Percentiles rank a stretch among this genome's conserved stretches.
Conservation (phyloP, 129 eudicot genomes). For the Flaveria sonorensis region DNA sequence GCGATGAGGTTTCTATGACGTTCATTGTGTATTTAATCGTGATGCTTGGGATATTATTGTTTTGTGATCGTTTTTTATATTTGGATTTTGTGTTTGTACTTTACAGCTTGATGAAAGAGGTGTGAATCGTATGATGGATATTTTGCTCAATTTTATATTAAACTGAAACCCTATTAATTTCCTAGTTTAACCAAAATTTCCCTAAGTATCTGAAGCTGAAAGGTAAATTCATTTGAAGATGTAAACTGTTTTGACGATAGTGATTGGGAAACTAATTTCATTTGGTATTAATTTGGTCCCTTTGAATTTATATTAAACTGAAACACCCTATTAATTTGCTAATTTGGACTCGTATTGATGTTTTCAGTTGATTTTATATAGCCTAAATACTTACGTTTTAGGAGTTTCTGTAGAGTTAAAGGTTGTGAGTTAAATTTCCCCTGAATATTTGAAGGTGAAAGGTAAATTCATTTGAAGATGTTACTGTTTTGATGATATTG, state of each 20-base stretch:
- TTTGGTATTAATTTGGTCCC: too few relatives aligned
- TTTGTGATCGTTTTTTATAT: slow-evolving; percentile 19
- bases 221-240: too few relatives aligned
- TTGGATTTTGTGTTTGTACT: slow-evolving; percentile 30
- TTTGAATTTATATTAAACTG: too few relatives aligned
- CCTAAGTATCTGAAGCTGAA: background rate
- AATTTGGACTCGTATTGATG: background rate
- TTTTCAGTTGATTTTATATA: background rate
- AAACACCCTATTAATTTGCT: too few relatives aligned
- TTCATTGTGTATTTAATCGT: background rate
- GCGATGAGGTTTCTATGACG: slow-evolving; percentile 20
- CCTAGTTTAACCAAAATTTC: background rate
- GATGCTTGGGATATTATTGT: background rate
- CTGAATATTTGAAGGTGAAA: background rate
- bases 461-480: background rate
- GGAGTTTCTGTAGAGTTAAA: background rate
- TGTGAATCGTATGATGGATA: background rate
- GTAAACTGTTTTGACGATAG: too few relatives aligned
- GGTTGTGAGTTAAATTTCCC: background rate
- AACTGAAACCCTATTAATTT: background rate
- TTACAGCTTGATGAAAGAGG: slow-evolving; percentile 11
- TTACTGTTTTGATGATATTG: background rate
- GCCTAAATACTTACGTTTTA: background rate
- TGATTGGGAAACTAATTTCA: too few relatives aligned
- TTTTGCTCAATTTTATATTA: background rate